phyloP scores from a whole-genome alignment of 805 yeast species.

The Yamadazyma sp. region DNA sequence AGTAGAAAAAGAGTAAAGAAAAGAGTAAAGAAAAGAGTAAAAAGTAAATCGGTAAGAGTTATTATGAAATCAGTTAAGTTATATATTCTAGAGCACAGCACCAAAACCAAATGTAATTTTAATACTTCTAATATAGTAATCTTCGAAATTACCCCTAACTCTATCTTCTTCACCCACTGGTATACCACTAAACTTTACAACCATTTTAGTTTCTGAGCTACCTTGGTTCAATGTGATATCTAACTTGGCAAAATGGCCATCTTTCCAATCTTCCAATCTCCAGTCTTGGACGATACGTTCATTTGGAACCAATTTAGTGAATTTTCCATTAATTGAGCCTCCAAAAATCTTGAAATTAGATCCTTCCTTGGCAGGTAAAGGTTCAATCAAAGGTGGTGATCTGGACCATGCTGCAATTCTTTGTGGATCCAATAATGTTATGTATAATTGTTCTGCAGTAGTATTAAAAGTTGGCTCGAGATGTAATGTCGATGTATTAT shows the following conservation, averaged over 20 bases:
- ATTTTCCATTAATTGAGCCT: slow-evolving; percentile 77
- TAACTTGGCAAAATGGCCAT: slow-evolving; percentile 74
- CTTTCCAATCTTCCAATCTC: slow-evolving; percentile 88
- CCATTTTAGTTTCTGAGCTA: slow-evolving; percentile 77
- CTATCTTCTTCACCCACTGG: slow-evolving; percentile 95
- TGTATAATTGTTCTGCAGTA: slow-evolving; percentile 79
- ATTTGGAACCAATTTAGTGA: slow-evolving; percentile 56
- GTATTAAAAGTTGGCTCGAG: slow-evolving; percentile 81
- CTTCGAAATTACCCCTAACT: slow-evolving; percentile 80
- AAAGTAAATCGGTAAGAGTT: too few relatives aligned
- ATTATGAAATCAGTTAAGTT: too few relatives aligned
- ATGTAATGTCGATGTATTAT: slow-evolving; percentile 78
- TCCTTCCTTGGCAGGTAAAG: slow-evolving; percentile 50
- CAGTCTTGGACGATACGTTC: slow-evolving; percentile 69
- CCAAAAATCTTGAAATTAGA: slow-evolving; percentile 73
- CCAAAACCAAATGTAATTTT: slow-evolving; percentile 95
- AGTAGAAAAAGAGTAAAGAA: too few relatives aligned
- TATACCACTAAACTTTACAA: slow-evolving; percentile 78
- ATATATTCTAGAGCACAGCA: slow-evolving; percentile 64
- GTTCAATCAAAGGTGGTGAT: slow-evolving; percentile 57
- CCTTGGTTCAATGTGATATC: slow-evolving; percentile 70
- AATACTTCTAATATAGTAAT: slow-evolving; percentile 84
- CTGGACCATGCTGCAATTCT: slow-evolving; percentile 92
- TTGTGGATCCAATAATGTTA: slow-evolving; percentile 71
- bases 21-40: too few relatives aligned